phyloP scores from a whole-genome alignment of 108 stramenopile genomes.

The Nitzschia sp. region DNA sequence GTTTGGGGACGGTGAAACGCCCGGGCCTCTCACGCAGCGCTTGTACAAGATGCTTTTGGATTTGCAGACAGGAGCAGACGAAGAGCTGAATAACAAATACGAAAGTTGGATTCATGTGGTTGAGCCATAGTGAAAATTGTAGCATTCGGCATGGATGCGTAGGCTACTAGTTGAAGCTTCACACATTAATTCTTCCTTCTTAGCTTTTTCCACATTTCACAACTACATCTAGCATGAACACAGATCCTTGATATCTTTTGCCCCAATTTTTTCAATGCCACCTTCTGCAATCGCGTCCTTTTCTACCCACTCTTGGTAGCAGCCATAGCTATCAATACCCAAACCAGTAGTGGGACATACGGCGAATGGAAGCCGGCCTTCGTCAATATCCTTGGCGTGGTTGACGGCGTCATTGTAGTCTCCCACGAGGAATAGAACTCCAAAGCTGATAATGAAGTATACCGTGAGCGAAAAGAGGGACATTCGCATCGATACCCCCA shows the following conservation, averaged over 20 bases:
- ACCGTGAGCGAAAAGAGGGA: constrained; percentile 15
- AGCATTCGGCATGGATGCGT: no score
- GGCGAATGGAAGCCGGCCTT: constrained; percentile 1
- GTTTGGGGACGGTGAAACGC: constrained; percentile 21
- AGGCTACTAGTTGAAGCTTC: not conserved
- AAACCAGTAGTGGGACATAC: not conserved
- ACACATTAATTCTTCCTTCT: not conserved
- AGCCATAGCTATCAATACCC: not conserved
- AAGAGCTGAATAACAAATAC: constrained; percentile 8
- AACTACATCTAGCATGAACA: no score
- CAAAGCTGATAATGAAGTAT: constrained; percentile 29
- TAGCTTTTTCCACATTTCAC: not conserved
- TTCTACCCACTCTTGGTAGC: constrained; percentile 20
- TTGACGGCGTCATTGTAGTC: constrained; percentile 50
- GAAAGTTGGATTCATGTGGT: constrained; percentile 20
- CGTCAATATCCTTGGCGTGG: constrained; percentile 40
- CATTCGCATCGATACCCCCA: constrained; percentile 48
- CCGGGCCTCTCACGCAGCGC: constrained; percentile 21
- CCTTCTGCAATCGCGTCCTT: not conserved
- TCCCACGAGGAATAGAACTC: constrained; percentile 31
- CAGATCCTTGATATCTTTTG: no score
- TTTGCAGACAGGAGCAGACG: constrained; percentile 20
- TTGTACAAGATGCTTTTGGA: constrained; percentile 15
- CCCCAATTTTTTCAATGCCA: not conserved
- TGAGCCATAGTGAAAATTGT: constrained; percentile 3